Base-by-base conservation (phyloP, 768 basidiomycete genomes). In the Lactarius tabidus region DNA sequence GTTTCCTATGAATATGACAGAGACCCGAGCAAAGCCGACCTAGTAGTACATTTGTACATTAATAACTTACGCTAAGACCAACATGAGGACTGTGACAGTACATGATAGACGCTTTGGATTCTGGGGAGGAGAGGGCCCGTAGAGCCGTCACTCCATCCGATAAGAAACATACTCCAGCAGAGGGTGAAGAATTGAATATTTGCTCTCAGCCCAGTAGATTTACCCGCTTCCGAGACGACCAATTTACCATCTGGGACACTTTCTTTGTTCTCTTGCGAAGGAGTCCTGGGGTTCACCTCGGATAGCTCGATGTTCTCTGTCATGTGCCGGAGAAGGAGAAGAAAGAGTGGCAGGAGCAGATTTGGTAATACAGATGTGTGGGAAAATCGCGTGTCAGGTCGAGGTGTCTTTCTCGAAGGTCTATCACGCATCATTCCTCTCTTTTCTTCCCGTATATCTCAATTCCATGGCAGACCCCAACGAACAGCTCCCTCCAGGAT, bases 401-500 rank as follows among this genome's bases (percentile, higher is more conserved):
- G 20, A 26, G 35, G 51, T 63, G 39, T 55, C 20, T 6, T 48
- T 36, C 31, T 41, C 33, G 4, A 38, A 38, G 35, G 35, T 59
- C 8, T 23, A 48, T 29, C 43, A 33, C 35, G 51, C 20, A 41
- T 29, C 51, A 35, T 28, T 60, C 43, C 43, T 67, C 63, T 51
- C 57, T 38, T 60, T 45, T 39, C 63, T 58, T 65, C 38, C 23
- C 12, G 23, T 63, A 51, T 38, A 45, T 65, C 53, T 55, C 35
- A 63, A 38, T 7, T 57, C 38, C 59, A 83, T 83, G 82, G 75
- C 82, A 51, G 78, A 79, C 51, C 80, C 80, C 51, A 71, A 75
- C n/a, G 83, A 86, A 73, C 86, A 91, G 75, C 77, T 97, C 41
- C 95, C 95, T 65, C 89, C 89, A 68, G 95, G 95, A 48, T 97